Percentiles rank a stretch among this genome's conserved stretches.
phyloP scores from a whole-genome alignment of 2,329 filamentous ascomycete species.

The Thielaviopsis cerberus region DNA sequence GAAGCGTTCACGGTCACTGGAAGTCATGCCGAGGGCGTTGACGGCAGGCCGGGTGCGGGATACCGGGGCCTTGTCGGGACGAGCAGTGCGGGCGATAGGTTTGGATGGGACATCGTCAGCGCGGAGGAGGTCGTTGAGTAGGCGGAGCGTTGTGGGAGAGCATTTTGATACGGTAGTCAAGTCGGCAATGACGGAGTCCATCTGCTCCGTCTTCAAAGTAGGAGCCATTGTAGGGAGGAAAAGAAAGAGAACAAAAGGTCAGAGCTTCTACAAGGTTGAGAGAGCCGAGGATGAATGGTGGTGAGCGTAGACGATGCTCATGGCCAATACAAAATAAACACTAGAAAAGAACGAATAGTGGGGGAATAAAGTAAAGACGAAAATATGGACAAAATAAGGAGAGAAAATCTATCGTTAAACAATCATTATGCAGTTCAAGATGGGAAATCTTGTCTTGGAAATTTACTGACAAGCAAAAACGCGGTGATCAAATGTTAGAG shows the following conservation, averaged over 20 bases:
- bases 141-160: constrained; percentile 7
- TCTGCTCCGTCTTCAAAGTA: constrained; percentile 6
- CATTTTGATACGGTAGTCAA: constrained; percentile 7
- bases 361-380: background rate
- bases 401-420: background rate
- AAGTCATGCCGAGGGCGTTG: constrained; percentile 22
- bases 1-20: constrained; percentile 44
- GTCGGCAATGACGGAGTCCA: constrained; percentile 10
- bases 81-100: constrained; percentile 9
- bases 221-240: background rate
- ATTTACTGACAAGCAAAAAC: background rate
- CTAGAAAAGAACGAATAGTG: background rate
- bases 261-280: background rate
- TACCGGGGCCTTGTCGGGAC: constrained; percentile 17
- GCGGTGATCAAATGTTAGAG: background rate
- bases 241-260: background rate
- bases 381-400: background rate
- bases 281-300: background rate
- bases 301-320: background rate
- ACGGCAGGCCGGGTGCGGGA: constrained; percentile 18
- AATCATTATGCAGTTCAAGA: background rate
- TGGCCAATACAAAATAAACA: background rate
- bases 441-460: background rate
- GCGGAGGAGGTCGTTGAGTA: constrained; percentile 8
- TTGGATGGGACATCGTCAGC: constrained; percentile 8